Percentiles rank a stretch among this genome's conserved stretches.
phyloP scores from a whole-genome alignment of 495 filamentous ascomycete species.

The Jackrogersella minutella region DNA sequence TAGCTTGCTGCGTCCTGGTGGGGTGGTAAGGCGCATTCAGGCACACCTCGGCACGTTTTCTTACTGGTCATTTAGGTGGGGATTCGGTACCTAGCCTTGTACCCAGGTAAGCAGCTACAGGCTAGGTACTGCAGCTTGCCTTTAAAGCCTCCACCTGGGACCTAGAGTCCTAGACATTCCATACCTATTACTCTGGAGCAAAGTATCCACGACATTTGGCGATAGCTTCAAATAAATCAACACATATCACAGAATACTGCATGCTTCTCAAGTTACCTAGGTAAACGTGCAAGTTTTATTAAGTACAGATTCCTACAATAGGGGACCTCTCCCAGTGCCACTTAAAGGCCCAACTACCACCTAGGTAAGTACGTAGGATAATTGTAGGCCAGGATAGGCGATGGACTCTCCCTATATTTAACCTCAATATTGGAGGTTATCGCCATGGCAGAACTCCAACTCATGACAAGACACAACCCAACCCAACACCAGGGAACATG shows the following conservation, averaged over 20 bases:
- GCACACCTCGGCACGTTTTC: conserved; percentile 21
- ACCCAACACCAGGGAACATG: no score
- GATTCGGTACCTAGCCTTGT: conserved; percentile 7
- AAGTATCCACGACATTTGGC: no score
- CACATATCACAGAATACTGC: not conserved
- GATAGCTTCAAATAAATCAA: no score
- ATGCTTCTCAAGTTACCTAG: not conserved
- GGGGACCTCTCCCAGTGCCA: no score
- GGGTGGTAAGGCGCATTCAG: conserved; percentile 28
- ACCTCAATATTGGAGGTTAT: no score
- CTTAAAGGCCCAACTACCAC: no score
- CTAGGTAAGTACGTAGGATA: no score
- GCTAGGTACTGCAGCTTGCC: conserved; percentile 33
- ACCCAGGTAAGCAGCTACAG: not conserved
- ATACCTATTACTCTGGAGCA: no score
- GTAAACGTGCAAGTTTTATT: not conserved
- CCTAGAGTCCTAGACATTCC: no score
- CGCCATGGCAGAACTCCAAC: conserved; percentile 3
- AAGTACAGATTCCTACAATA: not conserved
- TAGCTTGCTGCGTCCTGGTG: not conserved
- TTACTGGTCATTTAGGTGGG: conserved; percentile 23
- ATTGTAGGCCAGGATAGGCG: no score
- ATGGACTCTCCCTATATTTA: no score
- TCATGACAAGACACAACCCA: conserved; percentile 15
- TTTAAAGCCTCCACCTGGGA: conserved; percentile 8